Conservation (phyloP, 2,329 filamentous ascomycete genomes). For the Salinomyces thailandicus region DNA sequence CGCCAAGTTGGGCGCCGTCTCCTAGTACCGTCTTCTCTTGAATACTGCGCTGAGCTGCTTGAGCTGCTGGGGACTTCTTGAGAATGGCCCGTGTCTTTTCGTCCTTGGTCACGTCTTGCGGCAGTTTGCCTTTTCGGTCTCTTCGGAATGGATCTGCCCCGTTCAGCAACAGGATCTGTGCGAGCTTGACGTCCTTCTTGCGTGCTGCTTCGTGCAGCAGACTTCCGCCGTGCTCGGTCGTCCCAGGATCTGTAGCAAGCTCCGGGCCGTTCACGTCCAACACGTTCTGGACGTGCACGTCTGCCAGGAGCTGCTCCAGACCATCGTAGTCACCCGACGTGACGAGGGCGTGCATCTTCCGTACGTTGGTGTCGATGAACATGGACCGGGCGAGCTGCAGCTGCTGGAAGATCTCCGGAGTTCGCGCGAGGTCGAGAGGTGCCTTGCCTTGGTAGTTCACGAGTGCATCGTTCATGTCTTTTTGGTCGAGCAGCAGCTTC, state of each 20-base stretch:
- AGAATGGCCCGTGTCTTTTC: conserved; percentile 79
- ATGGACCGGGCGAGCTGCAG: conserved; percentile 82
- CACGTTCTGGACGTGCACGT: conserved; percentile 72
- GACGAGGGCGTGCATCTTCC: conserved; percentile 73
- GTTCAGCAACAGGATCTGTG: conserved; percentile 82
- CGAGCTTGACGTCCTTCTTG: conserved; percentile 74
- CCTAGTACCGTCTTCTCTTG: conserved; percentile 95
- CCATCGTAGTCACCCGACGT: conserved; percentile 61
- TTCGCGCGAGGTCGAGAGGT: conserved; percentile 79
- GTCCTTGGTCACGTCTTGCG: conserved; percentile 93
- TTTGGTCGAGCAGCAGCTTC: conserved; percentile 69
- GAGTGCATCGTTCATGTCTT: conserved; percentile 77
- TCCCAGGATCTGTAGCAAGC: conserved; percentile 68
- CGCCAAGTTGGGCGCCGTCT: conserved; percentile 43
- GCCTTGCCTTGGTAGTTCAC: conserved; percentile 76
- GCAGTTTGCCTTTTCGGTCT: conserved; percentile 88
- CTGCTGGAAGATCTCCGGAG: conserved; percentile 89
- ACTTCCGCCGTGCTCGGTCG: conserved; percentile 75
- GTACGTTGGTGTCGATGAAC: conserved; percentile 77
- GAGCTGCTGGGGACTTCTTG: conserved; percentile 88
- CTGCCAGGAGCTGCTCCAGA: conserved; percentile 70
- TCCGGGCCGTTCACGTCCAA: conserved; percentile 90
- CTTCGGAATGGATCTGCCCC: conserved; percentile 92
- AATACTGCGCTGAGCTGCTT: conserved; percentile 86
- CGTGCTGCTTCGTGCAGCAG: conserved; percentile 87